Conservation (phyloP, 805 yeast genomes). For the Ogataea nonfermentans region DNA sequence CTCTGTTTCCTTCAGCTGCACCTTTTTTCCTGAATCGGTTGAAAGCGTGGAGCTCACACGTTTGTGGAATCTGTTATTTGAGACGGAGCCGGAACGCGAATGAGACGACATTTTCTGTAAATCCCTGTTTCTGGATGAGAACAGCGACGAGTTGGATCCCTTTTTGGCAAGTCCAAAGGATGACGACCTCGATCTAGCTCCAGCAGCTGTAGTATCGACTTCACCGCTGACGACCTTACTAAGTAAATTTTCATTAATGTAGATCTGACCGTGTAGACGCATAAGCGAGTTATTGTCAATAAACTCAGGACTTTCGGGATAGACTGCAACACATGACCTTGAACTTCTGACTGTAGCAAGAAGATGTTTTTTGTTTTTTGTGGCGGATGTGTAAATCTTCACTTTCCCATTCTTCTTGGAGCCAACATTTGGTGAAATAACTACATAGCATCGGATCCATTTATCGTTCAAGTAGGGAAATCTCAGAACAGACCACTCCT, state of each 20-base stretch:
- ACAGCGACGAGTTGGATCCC: slow-evolving; percentile 29
- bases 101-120: slow-evolving; percentile 17
- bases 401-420: slow-evolving; percentile 47
- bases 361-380: slow-evolving; percentile 48
- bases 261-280: slow-evolving; percentile 54
- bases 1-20: slow-evolving; percentile 26
- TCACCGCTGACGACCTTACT: slow-evolving; percentile 24
- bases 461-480: slow-evolving; percentile 56
- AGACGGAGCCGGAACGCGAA: slow-evolving; percentile 19
- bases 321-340: slow-evolving; percentile 50
- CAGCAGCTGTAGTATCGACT: slow-evolving; percentile 19
- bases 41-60: slow-evolving; percentile 28
- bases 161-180: slow-evolving; percentile 28
- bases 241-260: slow-evolving; percentile 40
- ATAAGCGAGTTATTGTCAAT: slow-evolving; percentile 57
- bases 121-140: slow-evolving; percentile 16
- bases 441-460: slow-evolving; percentile 57
- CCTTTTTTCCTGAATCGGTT: slow-evolving; percentile 26
- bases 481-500: slow-evolving; percentile 63
- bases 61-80: slow-evolving; percentile 15
- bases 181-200: slow-evolving; percentile 28
- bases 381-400: slow-evolving; percentile 51
- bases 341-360: slow-evolving; percentile 48
- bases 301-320: slow-evolving; percentile 55
- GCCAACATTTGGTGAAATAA: slow-evolving; percentile 45